Base-by-base conservation (phyloP, 768 basidiomycete species). In the Collybia sordida region DNA sequence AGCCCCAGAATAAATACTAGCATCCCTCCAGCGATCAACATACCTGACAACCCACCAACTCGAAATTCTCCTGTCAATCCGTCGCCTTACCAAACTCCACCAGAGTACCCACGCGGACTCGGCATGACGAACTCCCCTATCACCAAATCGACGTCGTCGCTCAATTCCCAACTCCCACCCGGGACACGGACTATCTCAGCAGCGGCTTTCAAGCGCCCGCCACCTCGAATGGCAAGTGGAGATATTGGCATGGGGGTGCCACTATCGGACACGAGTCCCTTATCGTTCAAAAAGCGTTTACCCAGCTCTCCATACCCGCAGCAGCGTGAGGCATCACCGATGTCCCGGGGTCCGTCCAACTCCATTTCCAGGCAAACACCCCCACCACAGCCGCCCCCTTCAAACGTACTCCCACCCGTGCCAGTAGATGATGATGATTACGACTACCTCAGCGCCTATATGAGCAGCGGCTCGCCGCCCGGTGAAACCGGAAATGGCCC, bases 171-270 rank as follows among this genome's bases (percentile, higher is more conserved):
- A 9, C 44, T 57, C 6, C 64, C 70, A 2, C 54, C 70, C 6
- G 74, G 72, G 2, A 61, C 77, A 12, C 75, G 84, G 37, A 91
- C 81, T 48, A 90, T 91, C 45, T 80, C 86, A 2, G 88, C 88
- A 0, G 85, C 87, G 4, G 88, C 88, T 21, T 91, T 91, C 67
- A 80, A 77, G 58, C 72, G 85, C 23, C 81, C 76, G 25, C 71
- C 71, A 39, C 62, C 57, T 1, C 71, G 72, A 18, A 62, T 65
- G 34, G 56, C 59, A 27, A 69, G 64, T 39, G 41, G 38, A 39
- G 60, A 66, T 12, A 53, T 49, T 25, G 31, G 31, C 14, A 31
- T 31, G 31, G 31, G 31, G 31, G 11, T 12, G 31, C 42, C 59
- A 14, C 34, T 56, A n/a, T 62, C 62, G 19, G 82, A 82, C 42